These are phyloP conservation scores for Herpetomonas samuelpessoai DNA, from an alignment of 208 protist genomes.

Conservation along the genomic window DNA sequence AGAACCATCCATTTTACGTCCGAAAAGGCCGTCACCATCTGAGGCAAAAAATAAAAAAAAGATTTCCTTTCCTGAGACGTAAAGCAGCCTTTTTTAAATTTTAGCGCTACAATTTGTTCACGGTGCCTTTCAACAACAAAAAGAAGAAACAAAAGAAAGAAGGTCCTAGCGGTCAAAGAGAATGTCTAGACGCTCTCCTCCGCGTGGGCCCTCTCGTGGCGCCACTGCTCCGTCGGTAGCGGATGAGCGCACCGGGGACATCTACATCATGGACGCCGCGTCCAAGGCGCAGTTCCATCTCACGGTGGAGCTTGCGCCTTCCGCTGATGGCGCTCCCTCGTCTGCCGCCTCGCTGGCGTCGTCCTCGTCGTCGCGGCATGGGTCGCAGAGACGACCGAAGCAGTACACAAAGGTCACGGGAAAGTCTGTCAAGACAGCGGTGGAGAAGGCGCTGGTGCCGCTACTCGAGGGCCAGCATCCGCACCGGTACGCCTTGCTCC, in stretches of 20 bases:
- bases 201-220: too few relatives aligned
- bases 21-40: too few relatives aligned
- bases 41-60: too few relatives aligned
- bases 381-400: too few relatives aligned
- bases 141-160: too few relatives aligned
- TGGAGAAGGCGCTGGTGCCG: slow-evolving; percentile 11
- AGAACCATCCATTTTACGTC: too few relatives aligned
- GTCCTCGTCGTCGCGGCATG: background rate
- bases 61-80: too few relatives aligned
- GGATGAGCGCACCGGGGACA: background rate
- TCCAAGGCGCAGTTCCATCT: slow-evolving; percentile 6
- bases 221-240: background rate
- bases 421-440: background rate
- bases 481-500: background rate
- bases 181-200: too few relatives aligned
- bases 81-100: too few relatives aligned
- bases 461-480: background rate
- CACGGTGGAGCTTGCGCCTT: slow-evolving; percentile 7
- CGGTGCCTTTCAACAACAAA: too few relatives aligned
- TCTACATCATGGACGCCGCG: background rate
- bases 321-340: background rate
- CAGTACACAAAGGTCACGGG: slow-evolving; percentile 1
- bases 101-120: too few relatives aligned
- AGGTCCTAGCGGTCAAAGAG: too few relatives aligned
- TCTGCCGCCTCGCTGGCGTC: background rate